These are phyloP conservation scores for Diaporthe sp. DNA, from an alignment of 2,329 filamentous ascomycete genomes.

Conservation along the genomic window DNA sequence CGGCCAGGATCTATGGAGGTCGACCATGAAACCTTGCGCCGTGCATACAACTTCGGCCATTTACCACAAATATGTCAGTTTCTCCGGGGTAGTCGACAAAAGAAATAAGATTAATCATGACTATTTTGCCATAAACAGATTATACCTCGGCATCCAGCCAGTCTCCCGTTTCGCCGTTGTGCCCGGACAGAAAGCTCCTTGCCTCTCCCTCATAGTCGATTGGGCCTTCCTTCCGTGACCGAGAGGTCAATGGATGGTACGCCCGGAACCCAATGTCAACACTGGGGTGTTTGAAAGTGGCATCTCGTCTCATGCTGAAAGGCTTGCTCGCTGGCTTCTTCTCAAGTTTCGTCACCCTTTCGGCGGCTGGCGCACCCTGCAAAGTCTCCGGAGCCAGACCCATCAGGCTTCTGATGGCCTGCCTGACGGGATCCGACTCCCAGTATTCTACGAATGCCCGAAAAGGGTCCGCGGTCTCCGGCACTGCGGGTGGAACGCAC, in stretches of 20 bases:
- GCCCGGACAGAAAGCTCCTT: background rate
- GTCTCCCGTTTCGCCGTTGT: background rate
- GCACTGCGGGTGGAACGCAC: background rate
- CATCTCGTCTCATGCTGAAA: background rate
- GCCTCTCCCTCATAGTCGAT: conserved; percentile 16
- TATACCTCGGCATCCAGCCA: background rate
- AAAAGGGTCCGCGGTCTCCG: conserved; percentile 1
- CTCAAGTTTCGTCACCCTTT: background rate
- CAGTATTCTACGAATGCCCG: conserved; percentile 1
- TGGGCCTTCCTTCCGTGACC: background rate
- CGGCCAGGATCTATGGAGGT: background rate
- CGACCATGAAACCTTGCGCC: background rate
- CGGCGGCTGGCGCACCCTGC: background rate
- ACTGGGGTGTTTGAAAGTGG: conserved; percentile 1
- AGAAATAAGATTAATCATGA: background rate
- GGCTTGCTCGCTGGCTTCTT: background rate
- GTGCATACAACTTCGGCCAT: background rate
- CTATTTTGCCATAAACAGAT: background rate
- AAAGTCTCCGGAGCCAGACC: background rate
- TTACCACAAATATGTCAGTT: background rate
- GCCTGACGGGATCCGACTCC: background rate
- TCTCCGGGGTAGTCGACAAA: background rate
- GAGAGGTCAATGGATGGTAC: background rate
- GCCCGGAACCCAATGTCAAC: conserved; percentile 1
- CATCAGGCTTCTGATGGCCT: background rate